These are phyloP conservation scores for Hysterium pulicare DNA, from an alignment of 2,329 filamentous ascomycete genomes.

Conservation along the genomic window DNA sequence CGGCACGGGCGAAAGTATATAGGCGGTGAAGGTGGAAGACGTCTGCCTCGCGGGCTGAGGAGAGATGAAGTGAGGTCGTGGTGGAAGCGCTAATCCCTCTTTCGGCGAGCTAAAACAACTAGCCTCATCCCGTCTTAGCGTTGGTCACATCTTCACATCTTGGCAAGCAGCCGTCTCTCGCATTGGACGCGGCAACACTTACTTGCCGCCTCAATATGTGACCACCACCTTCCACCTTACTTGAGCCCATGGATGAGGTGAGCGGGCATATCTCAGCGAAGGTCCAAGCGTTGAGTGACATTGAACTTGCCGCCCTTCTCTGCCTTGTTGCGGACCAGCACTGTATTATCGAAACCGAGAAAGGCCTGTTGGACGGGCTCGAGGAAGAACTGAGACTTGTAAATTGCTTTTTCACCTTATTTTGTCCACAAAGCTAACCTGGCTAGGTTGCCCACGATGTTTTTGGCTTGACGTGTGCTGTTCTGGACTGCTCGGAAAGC, in stretches of 20 bases:
- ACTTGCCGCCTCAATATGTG: background rate
- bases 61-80: background rate
- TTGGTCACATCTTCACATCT: background rate
- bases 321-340: slow-evolving; percentile 80
- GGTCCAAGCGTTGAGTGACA: slow-evolving; percentile 76
- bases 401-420: slow-evolving; percentile 7
- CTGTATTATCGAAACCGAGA: slow-evolving; percentile 77
- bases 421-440: slow-evolving; percentile 8
- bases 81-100: background rate
- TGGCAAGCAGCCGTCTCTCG: background rate
- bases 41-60: background rate
- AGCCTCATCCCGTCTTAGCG: background rate
- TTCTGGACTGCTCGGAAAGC: slow-evolving; percentile 68
- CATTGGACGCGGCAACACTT: background rate
- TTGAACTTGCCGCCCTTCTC: slow-evolving; percentile 82
- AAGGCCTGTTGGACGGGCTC: slow-evolving; percentile 62
- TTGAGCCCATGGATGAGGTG: slow-evolving; percentile 21
- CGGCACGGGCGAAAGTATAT: background rate
- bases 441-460: slow-evolving; percentile 62
- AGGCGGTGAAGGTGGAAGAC: background rate
- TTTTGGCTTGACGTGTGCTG: slow-evolving; percentile 68
- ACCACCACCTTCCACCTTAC: background rate
- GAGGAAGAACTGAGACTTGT: slow-evolving; percentile 71
- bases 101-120: background rate
- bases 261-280: slow-evolving; percentile 48